These are phyloP conservation scores for Heliamphora pulchella DNA, from an alignment of 179 eudicot genomes.

Conservation along the genomic window DNA sequence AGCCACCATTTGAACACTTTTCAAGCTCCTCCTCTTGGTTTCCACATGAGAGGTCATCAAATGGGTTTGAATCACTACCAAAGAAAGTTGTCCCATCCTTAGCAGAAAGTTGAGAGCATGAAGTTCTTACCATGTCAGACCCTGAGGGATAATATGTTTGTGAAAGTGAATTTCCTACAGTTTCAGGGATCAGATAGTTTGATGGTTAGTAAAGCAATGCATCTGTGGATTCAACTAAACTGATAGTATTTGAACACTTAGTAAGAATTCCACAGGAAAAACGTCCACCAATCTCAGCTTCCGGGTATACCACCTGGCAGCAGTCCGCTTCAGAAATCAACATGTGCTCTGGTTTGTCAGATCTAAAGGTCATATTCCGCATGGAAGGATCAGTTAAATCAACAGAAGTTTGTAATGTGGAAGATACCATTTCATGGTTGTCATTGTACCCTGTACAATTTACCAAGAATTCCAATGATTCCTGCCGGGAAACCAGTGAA, in stretches of 20 bases:
- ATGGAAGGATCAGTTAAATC: constrained; percentile 26
- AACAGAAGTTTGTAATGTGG: constrained; percentile 25
- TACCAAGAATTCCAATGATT: constrained; percentile 39
- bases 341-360: constrained; percentile 22
- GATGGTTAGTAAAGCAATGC: constrained; percentile 32
- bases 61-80: constrained; percentile 29
- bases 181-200: constrained; percentile 36
- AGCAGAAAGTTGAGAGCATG: constrained; percentile 31
- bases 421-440: constrained; percentile 29
- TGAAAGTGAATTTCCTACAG: no score
- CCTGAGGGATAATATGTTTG: constrained; percentile 13
- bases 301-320: constrained; percentile 27
- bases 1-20: constrained; percentile 28
- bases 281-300: constrained; percentile 23
- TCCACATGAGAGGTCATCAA: constrained; percentile 24
- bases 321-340: constrained; percentile 26
- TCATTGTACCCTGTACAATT: constrained; percentile 26
- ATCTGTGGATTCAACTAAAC: constrained; percentile 34
- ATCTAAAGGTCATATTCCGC: constrained; percentile 16
- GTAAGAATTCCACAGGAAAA: constrained; percentile 24
- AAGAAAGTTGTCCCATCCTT: constrained; percentile 25
- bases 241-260: constrained; percentile 19
- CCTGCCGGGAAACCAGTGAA: constrained; percentile 37
- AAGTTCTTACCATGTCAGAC: constrained; percentile 30
- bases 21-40: constrained; percentile 33